These are phyloP conservation scores for Rutstroemia sp. DNA, from an alignment of 2,329 filamentous ascomycete genomes.

Conservation along the genomic window DNA sequence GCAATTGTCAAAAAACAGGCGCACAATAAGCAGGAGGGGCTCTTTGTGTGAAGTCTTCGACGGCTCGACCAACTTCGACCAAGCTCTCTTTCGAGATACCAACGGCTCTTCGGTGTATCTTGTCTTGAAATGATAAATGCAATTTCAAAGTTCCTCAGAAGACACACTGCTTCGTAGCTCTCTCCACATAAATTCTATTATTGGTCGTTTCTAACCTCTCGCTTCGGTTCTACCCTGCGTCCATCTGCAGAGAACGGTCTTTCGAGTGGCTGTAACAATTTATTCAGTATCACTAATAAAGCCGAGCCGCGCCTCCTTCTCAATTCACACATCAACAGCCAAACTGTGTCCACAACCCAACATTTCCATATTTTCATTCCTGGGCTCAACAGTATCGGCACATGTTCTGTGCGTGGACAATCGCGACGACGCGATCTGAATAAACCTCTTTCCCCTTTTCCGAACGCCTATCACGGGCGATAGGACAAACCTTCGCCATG, in stretches of 20 bases:
- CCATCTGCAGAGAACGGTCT: not conserved
- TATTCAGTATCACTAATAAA: conserved; percentile 1
- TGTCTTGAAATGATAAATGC: conserved; percentile 1
- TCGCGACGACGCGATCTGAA: conserved; percentile 12
- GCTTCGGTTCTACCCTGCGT: not conserved
- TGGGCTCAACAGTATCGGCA: not conserved
- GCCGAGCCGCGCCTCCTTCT: conserved; percentile 2
- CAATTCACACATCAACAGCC: not conserved
- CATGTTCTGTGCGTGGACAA: conserved; percentile 2
- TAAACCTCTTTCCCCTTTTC: conserved; percentile 1
- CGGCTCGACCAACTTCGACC: no score
- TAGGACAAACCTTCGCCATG: conserved; percentile 19
- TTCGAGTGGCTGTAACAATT: conserved; percentile 3
- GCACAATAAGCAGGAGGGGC: no score
- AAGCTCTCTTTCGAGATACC: no score
- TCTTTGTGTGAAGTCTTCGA: no score
- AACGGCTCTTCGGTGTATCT: no score
- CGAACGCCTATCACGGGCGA: conserved; percentile 10
- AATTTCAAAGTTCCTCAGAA: conserved; percentile 2
- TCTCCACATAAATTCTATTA: not conserved
- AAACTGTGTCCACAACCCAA: conserved; percentile 9
- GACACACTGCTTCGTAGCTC: not conserved
- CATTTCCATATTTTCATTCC: not conserved
- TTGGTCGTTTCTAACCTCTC: not conserved
- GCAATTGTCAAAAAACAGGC: no score